Evolutionary conservation across 768 basidiomycete genomes (phyloP).

Genomic region (Glaciozyma martinii): DNA sequence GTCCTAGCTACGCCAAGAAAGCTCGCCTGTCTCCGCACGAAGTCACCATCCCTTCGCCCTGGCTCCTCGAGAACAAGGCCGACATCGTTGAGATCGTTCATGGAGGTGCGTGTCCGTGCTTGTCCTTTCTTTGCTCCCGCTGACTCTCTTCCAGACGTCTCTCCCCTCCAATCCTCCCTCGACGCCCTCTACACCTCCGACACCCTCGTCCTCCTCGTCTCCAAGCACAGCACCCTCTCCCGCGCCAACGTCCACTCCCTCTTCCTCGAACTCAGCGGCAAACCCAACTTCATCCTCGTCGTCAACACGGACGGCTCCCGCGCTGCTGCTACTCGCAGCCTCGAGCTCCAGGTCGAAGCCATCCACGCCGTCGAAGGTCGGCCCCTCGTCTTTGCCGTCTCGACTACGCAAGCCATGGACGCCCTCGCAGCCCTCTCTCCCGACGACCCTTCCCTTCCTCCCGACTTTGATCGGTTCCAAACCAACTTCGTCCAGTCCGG

Average conservation of each 20-base stretch:
- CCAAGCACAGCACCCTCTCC: slow-evolving; percentile 10
- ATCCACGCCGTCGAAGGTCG: neutral
- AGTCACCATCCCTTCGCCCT: slow-evolving; percentile 8
- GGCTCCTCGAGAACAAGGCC: slow-evolving; percentile 13
- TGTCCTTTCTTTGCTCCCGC: neutral
- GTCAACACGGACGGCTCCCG: slow-evolving; percentile 12
- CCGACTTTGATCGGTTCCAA: slow-evolving; percentile 15
- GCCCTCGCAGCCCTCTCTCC: slow-evolving; percentile 17
- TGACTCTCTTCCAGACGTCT: neutral
- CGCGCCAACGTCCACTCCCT: neutral
- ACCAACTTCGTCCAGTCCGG: slow-evolving; percentile 13
- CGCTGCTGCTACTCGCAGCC: slow-evolving; percentile 3
- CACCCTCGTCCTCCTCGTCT: slow-evolving; percentile 24
- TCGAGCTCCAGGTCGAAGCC: slow-evolving; percentile 11
- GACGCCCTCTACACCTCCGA: slow-evolving; percentile 21
- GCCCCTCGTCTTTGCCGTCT: slow-evolving; percentile 1
- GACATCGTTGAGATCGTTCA: slow-evolving; percentile 22
- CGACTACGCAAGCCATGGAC: slow-evolving; percentile 13
- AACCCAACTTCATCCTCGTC: slow-evolving; percentile 23
- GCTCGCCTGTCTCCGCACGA: neutral
- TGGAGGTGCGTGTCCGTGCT: neutral
- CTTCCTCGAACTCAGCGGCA: slow-evolving; percentile 9
- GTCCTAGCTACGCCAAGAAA: slow-evolving; percentile 3
- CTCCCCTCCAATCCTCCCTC: slow-evolving; percentile 24
- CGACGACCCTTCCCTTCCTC: neutral